A percentile compares a stretch with the other conserved stretches of the same genome.
phyloP scores from a whole-genome alignment of 2,329 filamentous ascomycete species.

The Emydomyces testavorans region DNA sequence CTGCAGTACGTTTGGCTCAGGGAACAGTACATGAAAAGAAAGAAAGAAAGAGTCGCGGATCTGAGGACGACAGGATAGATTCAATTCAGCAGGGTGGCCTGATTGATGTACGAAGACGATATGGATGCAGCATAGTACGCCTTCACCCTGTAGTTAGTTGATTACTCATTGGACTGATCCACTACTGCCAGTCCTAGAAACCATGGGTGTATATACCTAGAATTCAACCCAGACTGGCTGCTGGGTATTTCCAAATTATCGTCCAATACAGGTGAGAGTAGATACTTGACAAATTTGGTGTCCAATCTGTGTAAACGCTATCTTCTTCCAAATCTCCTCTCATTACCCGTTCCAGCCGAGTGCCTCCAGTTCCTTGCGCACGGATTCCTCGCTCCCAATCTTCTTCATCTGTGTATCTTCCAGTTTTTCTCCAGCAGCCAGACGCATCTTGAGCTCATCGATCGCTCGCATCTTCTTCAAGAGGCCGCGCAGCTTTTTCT shows the following conservation, averaged over 20 bases:
- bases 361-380: slow-evolving; percentile 68
- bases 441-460: slow-evolving; percentile 94
- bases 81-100: too few species aligned
- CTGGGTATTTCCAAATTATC: neutral
- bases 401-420: slow-evolving; percentile 99
- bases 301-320: slow-evolving; percentile 2
- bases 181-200: too few species aligned
- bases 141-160: too few species aligned
- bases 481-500: slow-evolving; percentile 88
- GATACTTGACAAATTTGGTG: neutral
- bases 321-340: neutral
- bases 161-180: too few species aligned
- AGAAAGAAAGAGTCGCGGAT: too few species aligned
- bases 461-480: slow-evolving; percentile 97
- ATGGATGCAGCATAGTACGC: too few species aligned
- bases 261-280: neutral
- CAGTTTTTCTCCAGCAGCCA: slow-evolving; percentile 86
- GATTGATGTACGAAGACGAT: too few species aligned
- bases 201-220: too few species aligned
- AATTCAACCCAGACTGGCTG: too few species aligned
- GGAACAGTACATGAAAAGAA: too few species aligned
- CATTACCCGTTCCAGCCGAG: slow-evolving; percentile 41
- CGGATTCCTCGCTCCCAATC: slow-evolving; percentile 75
- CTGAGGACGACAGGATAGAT: too few species aligned
- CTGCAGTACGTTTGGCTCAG: too few species aligned